Base-by-base conservation (phyloP, 345 rosid genomes). In the Mercurialis annua region DNA sequence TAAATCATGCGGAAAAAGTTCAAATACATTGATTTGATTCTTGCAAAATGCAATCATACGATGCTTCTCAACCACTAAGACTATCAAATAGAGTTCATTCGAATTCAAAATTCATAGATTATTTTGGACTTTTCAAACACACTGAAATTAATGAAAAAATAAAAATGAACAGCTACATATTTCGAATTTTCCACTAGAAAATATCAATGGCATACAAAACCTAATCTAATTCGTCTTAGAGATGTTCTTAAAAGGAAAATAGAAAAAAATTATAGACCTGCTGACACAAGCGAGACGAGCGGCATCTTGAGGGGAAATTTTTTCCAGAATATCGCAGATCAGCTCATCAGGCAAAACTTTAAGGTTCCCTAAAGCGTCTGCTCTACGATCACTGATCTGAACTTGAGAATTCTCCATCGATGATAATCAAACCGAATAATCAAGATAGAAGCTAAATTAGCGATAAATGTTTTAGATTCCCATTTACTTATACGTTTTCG, bases 271-370 rank as follows among this genome's bases (percentile, higher is more conserved):
- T n/a, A 11, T 46, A 42, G 49, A 92, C 98, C 98, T 92, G 97
- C 98, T 92, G 62, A 86, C 94, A 66, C 98, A 87, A 69, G 97
- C 75, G 70, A 90, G 82, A 44, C 87, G 86, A 71, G 87, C 89
- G 65, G 89, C 77, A 20, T 92, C 97, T 23, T 85, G 87, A 43
- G 90, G 93, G 72, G 80, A 44, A 72, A 92, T 92, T 57, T 21
- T 40, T 29, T 87, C 90, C 69, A 92, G 68, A 69, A 88, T 80
- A 40, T 85, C 44, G 59, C 88, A 85, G 71, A 88, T 66, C 10
- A 90, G 66, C 52, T 92, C 97, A 52, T 92, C 98, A 38, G 97
- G 87, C 18, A 92, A 86, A 55, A 80, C 79, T 30, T 64, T 69
- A 62, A 92, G 86, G 60, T 68, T 64, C 43, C 98, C 96, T 12